Evolutionary conservation across 2,329 filamentous ascomycete species (phyloP).

Genomic region (Westerdykella aurantiaca): DNA sequence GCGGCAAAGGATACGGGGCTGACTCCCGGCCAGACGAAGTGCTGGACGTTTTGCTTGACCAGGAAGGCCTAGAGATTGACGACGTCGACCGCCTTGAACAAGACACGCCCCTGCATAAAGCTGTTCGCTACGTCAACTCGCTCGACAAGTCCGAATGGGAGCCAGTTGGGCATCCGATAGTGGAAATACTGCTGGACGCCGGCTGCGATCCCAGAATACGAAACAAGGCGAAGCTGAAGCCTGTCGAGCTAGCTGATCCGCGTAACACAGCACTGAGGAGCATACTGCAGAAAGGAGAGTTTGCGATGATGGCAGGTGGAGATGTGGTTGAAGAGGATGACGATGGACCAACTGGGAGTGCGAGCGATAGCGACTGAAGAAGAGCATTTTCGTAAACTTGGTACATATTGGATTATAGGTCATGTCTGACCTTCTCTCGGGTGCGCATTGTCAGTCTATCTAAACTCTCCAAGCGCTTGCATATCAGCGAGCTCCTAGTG

Average conservation of each 20-base stretch:
- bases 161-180: slow-evolving; percentile 61
- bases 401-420: no score
- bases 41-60: slow-evolving; percentile 76
- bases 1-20: slow-evolving; percentile 2
- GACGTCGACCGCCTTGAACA: slow-evolving; percentile 63
- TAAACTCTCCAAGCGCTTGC: no score
- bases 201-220: slow-evolving; percentile 59
- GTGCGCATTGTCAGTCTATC: no score
- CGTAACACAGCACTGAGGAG: slow-evolving; percentile 56
- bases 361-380: slow-evolving; percentile 41
- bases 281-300: slow-evolving; percentile 66
- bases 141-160: slow-evolving; percentile 58
- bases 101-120: slow-evolving; percentile 75
- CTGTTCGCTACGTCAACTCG: slow-evolving; percentile 69
- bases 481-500: no score
- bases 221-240: slow-evolving; percentile 69
- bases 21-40: slow-evolving; percentile 57
- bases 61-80: slow-evolving; percentile 80
- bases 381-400: neutral
- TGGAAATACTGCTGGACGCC: slow-evolving; percentile 78
- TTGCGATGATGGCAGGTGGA: slow-evolving; percentile 47
- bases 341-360: slow-evolving; percentile 44
- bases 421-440: no score
- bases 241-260: slow-evolving; percentile 68
- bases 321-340: slow-evolving; percentile 49